Conservation (phyloP, 2,329 filamentous ascomycete species). For the Fonsecaea pedrosoi region DNA sequence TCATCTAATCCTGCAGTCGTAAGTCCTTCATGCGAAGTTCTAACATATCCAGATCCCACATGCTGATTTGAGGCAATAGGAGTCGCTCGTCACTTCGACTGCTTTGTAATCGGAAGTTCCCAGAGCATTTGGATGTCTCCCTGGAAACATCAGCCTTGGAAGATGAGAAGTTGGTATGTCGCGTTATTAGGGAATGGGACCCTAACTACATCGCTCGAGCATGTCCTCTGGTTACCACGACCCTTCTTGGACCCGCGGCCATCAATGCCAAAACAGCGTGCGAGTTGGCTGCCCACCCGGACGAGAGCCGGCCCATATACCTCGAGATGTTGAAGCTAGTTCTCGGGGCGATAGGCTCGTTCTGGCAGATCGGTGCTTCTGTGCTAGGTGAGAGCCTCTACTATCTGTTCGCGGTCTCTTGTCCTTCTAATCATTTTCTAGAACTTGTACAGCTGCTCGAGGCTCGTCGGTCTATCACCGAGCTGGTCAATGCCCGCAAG, state of each 20-base stretch:
- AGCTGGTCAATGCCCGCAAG: constrained; percentile 5
- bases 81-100: constrained; percentile 5
- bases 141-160: constrained; percentile 3
- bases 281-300: neutral
- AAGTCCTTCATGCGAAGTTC: neutral
- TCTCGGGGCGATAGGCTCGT: neutral
- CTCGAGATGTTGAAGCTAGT: constrained; percentile 13
- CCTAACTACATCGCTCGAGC: neutral
- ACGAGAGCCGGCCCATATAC: constrained; percentile 7
- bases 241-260: neutral
- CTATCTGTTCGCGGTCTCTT: neutral
- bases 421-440: neutral
- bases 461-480: constrained; percentile 7
- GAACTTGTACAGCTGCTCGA: constrained; percentile 12
- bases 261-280: constrained; percentile 3
- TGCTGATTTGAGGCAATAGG: neutral
- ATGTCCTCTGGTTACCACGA: constrained; percentile 1
- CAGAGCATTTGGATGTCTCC: neutral
- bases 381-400: constrained; percentile 1
- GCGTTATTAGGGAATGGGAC: constrained; percentile 6
- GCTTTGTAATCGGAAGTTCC: constrained; percentile 6
- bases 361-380: constrained; percentile 6
- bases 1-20: constrained; percentile 11
- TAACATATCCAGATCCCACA: neutral
- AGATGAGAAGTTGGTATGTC: constrained; percentile 8